A percentile compares a stretch with the other conserved stretches of the same genome.
Conservation (phyloP, 1,139 yeast genomes). For the Candida glucosophila region DNA sequence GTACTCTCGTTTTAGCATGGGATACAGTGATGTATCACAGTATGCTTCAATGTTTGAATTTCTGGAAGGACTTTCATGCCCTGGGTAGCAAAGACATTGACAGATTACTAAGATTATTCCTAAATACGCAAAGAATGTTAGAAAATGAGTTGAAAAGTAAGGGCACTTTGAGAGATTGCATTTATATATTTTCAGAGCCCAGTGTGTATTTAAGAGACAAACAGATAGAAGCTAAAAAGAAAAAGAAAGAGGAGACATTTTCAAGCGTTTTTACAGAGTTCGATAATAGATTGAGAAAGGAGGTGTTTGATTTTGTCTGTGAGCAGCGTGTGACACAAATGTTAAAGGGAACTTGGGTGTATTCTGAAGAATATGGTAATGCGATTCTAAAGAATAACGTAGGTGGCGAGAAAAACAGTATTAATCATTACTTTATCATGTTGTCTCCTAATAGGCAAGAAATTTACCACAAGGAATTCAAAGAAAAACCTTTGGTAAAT, state of each 20-base stretch:
- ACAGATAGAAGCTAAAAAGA: slow-evolving; percentile 43
- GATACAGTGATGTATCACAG: too few relatives aligned
- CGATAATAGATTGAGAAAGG: slow-evolving; percentile 42
- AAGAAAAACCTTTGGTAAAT: slow-evolving; percentile 32
- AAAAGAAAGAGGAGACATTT: slow-evolving; percentile 24
- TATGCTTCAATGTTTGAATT: too few relatives aligned
- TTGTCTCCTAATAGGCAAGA: slow-evolving; percentile 66
- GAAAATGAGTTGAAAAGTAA: slow-evolving; percentile 18
- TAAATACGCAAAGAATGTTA: slow-evolving; percentile 20
- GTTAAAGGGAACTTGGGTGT: slow-evolving; percentile 82
- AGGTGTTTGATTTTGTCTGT: slow-evolving; percentile 67
- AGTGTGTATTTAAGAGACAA: slow-evolving; percentile 46
- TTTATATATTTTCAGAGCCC: slow-evolving; percentile 35
- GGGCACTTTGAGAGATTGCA: slow-evolving; percentile 34
- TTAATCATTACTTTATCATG: slow-evolving; percentile 46
- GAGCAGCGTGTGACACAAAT: slow-evolving; percentile 70
- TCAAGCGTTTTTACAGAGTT: too few relatives aligned
- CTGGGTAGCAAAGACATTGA: too few relatives aligned
- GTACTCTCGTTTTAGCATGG: too few relatives aligned
- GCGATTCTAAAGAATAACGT: slow-evolving; percentile 19
- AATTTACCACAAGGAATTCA: slow-evolving; percentile 54
- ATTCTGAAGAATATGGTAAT: slow-evolving; percentile 53
- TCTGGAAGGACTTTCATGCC: too few relatives aligned
- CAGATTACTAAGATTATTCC: slow-evolving; percentile 35
- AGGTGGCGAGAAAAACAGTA: slow-evolving; percentile 14